A percentile compares a stretch with the other conserved stretches of the same genome.
phyloP scores from a whole-genome alignment of 106 monocot genomes.

The Acorus gramineus region DNA sequence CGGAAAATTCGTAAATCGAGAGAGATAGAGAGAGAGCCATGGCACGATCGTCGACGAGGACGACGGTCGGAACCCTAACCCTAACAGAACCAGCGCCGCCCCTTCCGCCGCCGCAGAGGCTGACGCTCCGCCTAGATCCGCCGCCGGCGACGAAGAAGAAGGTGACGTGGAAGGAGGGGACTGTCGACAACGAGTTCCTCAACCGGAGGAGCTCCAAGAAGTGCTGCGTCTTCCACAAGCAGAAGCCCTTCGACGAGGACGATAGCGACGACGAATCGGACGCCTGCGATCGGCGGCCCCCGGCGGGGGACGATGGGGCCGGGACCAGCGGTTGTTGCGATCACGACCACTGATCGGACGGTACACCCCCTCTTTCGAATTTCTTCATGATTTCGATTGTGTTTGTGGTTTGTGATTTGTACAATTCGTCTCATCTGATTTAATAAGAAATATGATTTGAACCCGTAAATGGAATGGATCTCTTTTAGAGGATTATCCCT shows the following conservation, averaged over 20 bases:
- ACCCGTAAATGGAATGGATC: too few species aligned
- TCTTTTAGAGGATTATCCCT: too few species aligned
- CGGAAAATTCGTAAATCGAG: too few species aligned
- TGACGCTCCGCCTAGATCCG: conserved; percentile 59
- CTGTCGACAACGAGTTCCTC: conserved; percentile 89
- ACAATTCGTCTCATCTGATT: too few species aligned
- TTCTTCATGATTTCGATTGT: too few species aligned
- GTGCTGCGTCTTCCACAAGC: conserved; percentile 95
- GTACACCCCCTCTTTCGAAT: too few species aligned
- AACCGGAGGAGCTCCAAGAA: conserved; percentile 88
- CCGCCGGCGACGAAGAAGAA: conserved; percentile 52
- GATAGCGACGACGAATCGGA: conserved; percentile 58
- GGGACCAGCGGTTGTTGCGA: conserved; percentile 29
- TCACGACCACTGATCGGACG: conserved; percentile 1
- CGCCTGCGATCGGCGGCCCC: conserved; percentile 1
- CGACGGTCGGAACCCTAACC: conserved; percentile 40
- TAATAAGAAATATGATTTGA: too few species aligned
- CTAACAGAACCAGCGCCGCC: conserved; percentile 22
- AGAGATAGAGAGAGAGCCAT: conserved; percentile 1
- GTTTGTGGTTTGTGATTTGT: too few species aligned
- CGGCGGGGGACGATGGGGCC: conserved; percentile 4
- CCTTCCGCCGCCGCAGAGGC: conserved; percentile 20
- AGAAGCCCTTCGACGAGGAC: conserved; percentile 86
- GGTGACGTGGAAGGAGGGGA: conserved; percentile 93
- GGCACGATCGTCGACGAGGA: conserved; percentile 21